Percentiles rank a stretch among this genome's conserved stretches.
These are phyloP conservation scores for Massariosphaeria phaeospora DNA, from an alignment of 495 filamentous ascomycete species.

Conservation along the genomic window DNA sequence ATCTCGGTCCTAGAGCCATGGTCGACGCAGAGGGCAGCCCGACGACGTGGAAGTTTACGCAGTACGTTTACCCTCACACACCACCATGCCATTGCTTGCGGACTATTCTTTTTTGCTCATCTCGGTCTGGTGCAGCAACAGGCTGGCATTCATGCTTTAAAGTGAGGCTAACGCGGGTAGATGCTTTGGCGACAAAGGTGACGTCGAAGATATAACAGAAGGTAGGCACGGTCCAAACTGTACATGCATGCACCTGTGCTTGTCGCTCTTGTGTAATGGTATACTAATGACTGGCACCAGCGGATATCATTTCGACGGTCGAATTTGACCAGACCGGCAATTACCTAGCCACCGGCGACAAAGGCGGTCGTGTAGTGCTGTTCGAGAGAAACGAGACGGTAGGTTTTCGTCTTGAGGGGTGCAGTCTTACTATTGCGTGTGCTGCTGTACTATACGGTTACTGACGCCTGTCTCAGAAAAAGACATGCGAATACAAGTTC, in stretches of 20 bases:
- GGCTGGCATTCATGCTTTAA: neutral
- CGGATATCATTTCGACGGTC: conserved; percentile 98
- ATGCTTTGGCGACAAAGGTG: conserved; percentile 99
- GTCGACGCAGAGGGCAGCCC: conserved; percentile 89
- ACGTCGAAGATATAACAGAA: conserved; percentile 99
- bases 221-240: conserved; percentile 50
- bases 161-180: conserved; percentile 43
- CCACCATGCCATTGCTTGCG: no score
- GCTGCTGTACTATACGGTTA: neutral
- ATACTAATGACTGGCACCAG: conserved; percentile 44
- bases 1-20: conserved; percentile 58
- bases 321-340: conserved; percentile 99
- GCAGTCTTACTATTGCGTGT: neutral
- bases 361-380: conserved; percentile 91
- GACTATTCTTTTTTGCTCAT: conserved; percentile 1
- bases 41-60: conserved; percentile 99
- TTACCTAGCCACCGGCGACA: conserved; percentile 95
- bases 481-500: conserved; percentile 99
- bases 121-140: neutral
- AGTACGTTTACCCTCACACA: conserved; percentile 62
- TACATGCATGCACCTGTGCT: neutral
- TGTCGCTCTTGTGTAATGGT: neutral
- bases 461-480: conserved; percentile 63
- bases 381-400: conserved; percentile 98
- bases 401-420: conserved; percentile 42